Evolutionary conservation across 1,284 basidiomycete genomes (phyloP), one percentile per base, ranked within the genome.

Genomic region (Retiboletus flavoniger): DNA sequence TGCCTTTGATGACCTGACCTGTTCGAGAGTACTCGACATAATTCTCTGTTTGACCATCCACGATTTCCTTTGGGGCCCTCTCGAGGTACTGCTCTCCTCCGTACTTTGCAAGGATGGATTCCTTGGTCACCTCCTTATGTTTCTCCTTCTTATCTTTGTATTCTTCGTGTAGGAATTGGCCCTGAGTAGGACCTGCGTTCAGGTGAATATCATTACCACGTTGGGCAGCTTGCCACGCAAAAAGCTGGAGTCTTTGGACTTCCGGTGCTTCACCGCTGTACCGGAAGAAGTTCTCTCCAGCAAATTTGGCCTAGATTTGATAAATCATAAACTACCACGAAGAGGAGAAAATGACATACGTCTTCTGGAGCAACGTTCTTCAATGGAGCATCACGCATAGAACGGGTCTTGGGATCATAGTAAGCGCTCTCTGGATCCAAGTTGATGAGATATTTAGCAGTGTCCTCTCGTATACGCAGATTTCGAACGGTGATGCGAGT

Each of bases 341-440:
- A 48, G 17, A 32, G 38, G 6, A 19, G 7, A 65, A 32, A 63
- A 3, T 2, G 19, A 53, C 86, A 56, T 66, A 93, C 90, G 69
- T 98, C 96, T 73, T 98, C 94, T 11, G 91, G 78, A 2, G 84
- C 76, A 32, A 93, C 76, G 61, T 86, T 83, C 63, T 84, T 84
- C 14, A 87, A 64, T 0, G 97, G 96, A 36, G 96, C 95, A 67
- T 99, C 96, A 72, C 97, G 91, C 97, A 99, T 99, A 4, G 96
- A 97, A 61, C 97, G 88, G 26, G 97, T 99, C 78, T 99, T 99
- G 47, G 97, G 97, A 68, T 99, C 97, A 70, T 99, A 99, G 78
- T 99, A 97, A 11, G 97, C 96, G 64, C 92, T 95, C 1, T 93
- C 87, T 4, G 91, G 89, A 72, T 98, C 94, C 70, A 99, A 75